A percentile compares a stretch with the other conserved stretches of the same genome.
Conservation (phyloP, 2,329 filamentous ascomycete species). For the Cordyceps farinosa region DNA sequence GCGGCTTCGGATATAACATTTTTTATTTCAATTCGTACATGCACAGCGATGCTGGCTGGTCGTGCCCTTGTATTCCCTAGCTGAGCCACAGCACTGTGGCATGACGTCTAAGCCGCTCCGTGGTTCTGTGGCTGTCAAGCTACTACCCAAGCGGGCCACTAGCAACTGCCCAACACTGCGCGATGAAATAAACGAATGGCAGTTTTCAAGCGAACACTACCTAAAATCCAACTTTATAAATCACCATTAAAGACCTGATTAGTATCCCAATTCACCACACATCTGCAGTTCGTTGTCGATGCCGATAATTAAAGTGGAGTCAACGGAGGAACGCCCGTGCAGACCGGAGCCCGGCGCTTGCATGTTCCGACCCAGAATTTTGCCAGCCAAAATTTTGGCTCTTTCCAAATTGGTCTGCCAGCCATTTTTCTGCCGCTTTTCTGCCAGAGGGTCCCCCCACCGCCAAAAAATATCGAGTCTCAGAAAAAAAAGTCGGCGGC, state of each 20-base stretch:
- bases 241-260: not conserved
- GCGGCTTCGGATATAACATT: not conserved
- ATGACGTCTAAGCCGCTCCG: constrained; percentile 8
- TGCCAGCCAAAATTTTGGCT: not conserved
- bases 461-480: constrained; percentile 26
- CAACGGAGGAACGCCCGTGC: constrained; percentile 20
- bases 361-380: constrained; percentile 30
- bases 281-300: not conserved
- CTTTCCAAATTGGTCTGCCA: constrained; percentile 4
- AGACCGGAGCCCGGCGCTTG: constrained; percentile 31
- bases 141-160: not conserved
- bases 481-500: constrained; percentile 5
- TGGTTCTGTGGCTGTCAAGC: not conserved
- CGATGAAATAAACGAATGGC: not conserved
- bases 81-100: constrained; percentile 9
- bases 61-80: not conserved
- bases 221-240: not conserved
- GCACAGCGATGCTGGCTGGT: not conserved
- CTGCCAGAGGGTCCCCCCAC: constrained; percentile 24
- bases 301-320: constrained; percentile 20
- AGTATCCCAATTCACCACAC: not conserved
- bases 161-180: not conserved
- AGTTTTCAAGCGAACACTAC: too few relatives aligned
- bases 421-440: constrained; percentile 15
- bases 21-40: not conserved